These are phyloP conservation scores for Pittosporum tobira DNA, from an alignment of 129 eudicot species.

Conservation along the genomic window DNA sequence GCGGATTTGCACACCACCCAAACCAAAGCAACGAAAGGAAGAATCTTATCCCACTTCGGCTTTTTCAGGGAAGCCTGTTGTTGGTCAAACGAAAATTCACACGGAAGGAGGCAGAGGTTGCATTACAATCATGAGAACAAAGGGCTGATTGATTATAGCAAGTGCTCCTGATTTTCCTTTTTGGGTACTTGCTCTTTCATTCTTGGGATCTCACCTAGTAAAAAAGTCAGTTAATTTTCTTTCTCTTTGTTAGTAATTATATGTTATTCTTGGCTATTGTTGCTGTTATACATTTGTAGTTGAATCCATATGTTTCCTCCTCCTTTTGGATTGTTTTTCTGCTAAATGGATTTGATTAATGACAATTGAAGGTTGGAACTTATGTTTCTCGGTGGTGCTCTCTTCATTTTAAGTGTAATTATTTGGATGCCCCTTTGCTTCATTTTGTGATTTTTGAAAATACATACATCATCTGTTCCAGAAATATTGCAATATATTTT, in stretches of 20 bases:
- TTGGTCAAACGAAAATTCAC: slow-evolving; percentile 74
- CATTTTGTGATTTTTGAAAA: too few relatives aligned
- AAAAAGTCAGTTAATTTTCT: slow-evolving; percentile 9
- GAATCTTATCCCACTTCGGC: slow-evolving; percentile 83
- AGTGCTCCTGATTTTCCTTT: background rate
- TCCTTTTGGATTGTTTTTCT: too few relatives aligned
- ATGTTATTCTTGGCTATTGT: slow-evolving; percentile 9
- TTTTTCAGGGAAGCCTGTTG: slow-evolving; percentile 87
- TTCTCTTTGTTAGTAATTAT: background rate
- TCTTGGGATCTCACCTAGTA: slow-evolving; percentile 13
- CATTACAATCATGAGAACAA: slow-evolving; percentile 93
- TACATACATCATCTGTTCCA: too few relatives aligned
- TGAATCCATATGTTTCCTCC: too few relatives aligned
- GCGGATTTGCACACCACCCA: slow-evolving; percentile 61
- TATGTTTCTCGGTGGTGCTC: too few relatives aligned
- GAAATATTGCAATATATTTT: too few relatives aligned
- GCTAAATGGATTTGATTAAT: too few relatives aligned
- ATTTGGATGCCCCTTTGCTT: too few relatives aligned
- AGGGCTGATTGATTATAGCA: slow-evolving; percentile 55
- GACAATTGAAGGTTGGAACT: too few relatives aligned
- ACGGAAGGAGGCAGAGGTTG: slow-evolving; percentile 96
- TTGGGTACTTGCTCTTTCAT: slow-evolving; percentile 7
- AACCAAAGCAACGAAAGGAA: slow-evolving; percentile 35
- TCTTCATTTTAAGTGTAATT: too few relatives aligned
- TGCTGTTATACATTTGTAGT: too few relatives aligned